Conservation (phyloP, 2,329 filamentous ascomycete genomes). For the Diaporthe sp. region DNA sequence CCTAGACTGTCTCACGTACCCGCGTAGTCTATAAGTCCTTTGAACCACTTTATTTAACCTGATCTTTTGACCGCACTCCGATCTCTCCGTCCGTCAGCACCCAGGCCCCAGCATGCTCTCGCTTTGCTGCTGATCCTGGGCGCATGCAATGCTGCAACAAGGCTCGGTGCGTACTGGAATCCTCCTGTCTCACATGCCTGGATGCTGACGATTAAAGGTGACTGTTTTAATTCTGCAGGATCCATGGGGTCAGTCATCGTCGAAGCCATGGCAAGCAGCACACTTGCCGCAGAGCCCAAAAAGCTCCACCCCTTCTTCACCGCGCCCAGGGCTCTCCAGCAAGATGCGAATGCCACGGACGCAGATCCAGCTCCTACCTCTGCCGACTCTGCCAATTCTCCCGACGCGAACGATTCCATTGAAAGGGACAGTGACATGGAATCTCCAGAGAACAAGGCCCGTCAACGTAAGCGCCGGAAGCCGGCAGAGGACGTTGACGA, state of each 20-base stretch:
- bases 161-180: background rate
- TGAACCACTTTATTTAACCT: background rate
- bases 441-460: conserved; percentile 28
- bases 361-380: background rate
- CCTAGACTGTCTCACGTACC: background rate
- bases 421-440: conserved; percentile 28
- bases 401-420: background rate
- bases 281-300: conserved; percentile 52
- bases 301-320: conserved; percentile 70
- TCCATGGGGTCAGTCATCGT: conserved; percentile 58
- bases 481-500: conserved; percentile 39
- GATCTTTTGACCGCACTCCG: background rate
- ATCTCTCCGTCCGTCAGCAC: background rate
- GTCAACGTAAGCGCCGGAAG: conserved; percentile 45
- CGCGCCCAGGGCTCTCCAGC: conserved; percentile 43
- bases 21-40: background rate
- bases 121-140: conserved; percentile 22
- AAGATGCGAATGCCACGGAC: conserved; percentile 9
- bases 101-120: conserved; percentile 10
- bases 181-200: background rate
- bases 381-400: background rate
- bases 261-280: conserved; percentile 59
- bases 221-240: background rate
- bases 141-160: conserved; percentile 44
- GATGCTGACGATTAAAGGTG: background rate